Base-by-base conservation (phyloP, 2,329 filamentous ascomycete species). In the Pseudogymnoascus sp. region DNA sequence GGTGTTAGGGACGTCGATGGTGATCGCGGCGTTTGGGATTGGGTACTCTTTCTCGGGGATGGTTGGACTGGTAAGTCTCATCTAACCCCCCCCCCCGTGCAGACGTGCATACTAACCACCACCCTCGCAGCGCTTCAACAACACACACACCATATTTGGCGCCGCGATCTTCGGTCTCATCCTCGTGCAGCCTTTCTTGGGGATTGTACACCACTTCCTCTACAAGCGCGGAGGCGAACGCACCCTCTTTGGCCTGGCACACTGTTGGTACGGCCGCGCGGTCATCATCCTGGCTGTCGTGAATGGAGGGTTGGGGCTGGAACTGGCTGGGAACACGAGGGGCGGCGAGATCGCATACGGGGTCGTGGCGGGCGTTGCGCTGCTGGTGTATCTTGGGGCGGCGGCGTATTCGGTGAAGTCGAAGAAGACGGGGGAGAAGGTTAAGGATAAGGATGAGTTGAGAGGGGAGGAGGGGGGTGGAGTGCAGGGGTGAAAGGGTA, bases 191-290 rank as follows among this genome's bases (percentile, higher is more conserved):
- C 82, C 82, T 5, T 66, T 80, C 58, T 73, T 85, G 7, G 84
- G 84, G 41, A 74, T 75, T 60, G 59, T 81, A 33, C 84, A 88
- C 67, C 84, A 87, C 69, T 65, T 67, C 30, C 70, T 81, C 66
- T 86, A 75, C 69, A 19, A 15, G n/a, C 28, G 33, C 13, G 33
- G 23, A 6, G 28, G 19, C 6, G 64, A 76, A 60, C 76, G 75
- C 67, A 69, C 77, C 59, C 13, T 74, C 37, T 68, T 84, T 62
- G 83, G 81, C 63, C 71, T 84, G 63, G 67, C 74, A 1, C 84
- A 88, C 67, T 79, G 85, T 64, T 86, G 82, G 82, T 83, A 78
- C 65, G 84, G 84, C 9, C 78, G 84, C n/a, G 65, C 73, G 1
- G 69, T 86, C 45, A 80, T 88, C 63, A 60, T 80, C 13, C 67